These are phyloP conservation scores for Hyaloraphidium curvatum DNA, from an alignment of 192 early-diverging fungal genomes.

Conservation along the genomic window DNA sequence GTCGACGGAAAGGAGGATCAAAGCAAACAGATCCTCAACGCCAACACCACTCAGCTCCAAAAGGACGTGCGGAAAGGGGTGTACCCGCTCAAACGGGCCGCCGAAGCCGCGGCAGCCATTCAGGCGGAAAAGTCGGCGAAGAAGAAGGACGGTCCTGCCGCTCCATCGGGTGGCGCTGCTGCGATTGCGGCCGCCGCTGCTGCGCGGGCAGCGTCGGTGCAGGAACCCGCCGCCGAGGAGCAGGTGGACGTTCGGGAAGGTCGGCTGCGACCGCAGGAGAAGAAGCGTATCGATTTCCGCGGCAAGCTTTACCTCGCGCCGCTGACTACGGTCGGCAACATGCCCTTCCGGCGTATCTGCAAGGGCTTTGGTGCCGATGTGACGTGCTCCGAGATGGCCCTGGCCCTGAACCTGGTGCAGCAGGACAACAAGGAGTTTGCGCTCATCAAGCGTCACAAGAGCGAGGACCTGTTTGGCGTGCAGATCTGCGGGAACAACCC, in stretches of 20 bases:
- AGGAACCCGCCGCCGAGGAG: not conserved
- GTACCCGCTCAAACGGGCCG: slow-evolving; percentile 3
- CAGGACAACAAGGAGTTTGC: slow-evolving; percentile 50
- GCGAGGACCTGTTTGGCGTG: slow-evolving; percentile 83
- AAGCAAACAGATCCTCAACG: not conserved
- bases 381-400: slow-evolving; percentile 91
- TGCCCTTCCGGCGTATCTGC: slow-evolving; percentile 88
- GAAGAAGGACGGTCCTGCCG: not conserved
- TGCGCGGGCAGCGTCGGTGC: too few relatives aligned
- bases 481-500: slow-evolving; percentile 21
- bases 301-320: slow-evolving; percentile 87
- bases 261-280: not conserved
- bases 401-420: slow-evolving; percentile 15
- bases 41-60: slow-evolving; percentile 30
- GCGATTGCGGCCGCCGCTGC: slow-evolving; percentile 5
- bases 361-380: slow-evolving; percentile 88
- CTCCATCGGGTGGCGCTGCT: not conserved
- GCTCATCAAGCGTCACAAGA: slow-evolving; percentile 56
- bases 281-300: slow-evolving; percentile 39
- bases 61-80: slow-evolving; percentile 21
- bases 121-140: not conserved
- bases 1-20: not conserved
- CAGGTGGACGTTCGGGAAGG: not conserved
- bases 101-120: slow-evolving; percentile 2
- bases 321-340: slow-evolving; percentile 90